Base-by-base conservation (phyloP, 2,329 filamentous ascomycete species). In the Scortechinia acanthostroma region DNA sequence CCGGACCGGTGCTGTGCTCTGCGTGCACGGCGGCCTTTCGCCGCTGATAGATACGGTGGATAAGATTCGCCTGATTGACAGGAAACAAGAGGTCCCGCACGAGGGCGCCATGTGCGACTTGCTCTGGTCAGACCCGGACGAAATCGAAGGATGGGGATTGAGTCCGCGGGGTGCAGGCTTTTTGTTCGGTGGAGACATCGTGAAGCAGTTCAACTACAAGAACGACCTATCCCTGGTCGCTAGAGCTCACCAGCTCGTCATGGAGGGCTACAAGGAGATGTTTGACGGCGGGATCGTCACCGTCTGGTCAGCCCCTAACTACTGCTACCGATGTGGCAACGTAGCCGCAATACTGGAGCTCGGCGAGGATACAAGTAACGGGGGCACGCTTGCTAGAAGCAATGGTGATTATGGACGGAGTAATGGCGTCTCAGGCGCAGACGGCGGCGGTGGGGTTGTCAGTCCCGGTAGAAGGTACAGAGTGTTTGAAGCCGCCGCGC, bases 181-280 rank as follows among this genome's bases (percentile, higher is more conserved):
- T 69, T 73, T 97, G 13, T 98, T 98, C 53, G 93, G 93, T 44
- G 84, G 88, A 3, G 91, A 96, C 59, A 97, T 97, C 47, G 91
- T 97, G 57, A 94, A 93, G 57, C 82, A 83, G 51, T 98, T 98
- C 70, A 98, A 97, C 66, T 85, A 96, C 64, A 80, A 83, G 47
- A 98, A 98, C 62, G 88, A 95, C 58, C 76, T 98, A 21, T 89
- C 85, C 19, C 75, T 98, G 44, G 93, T 98, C 52, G 93, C 91
- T 16, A 81, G 93, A 46, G 93, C 93, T 1, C 93, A 98, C 60
- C 93, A 98, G 63, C 80, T 98, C 19, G 93, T 98, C 51, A 98
- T 97, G 93, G 93, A 98, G 62, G 93, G 93, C 0, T 98, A 96
- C 65, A 97, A 97, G 68, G 93, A 97, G 62, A 97, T 97, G 91